phyloP scores from a whole-genome alignment of 2,329 filamentous ascomycete species.

The Leptoxyphium fumago region DNA sequence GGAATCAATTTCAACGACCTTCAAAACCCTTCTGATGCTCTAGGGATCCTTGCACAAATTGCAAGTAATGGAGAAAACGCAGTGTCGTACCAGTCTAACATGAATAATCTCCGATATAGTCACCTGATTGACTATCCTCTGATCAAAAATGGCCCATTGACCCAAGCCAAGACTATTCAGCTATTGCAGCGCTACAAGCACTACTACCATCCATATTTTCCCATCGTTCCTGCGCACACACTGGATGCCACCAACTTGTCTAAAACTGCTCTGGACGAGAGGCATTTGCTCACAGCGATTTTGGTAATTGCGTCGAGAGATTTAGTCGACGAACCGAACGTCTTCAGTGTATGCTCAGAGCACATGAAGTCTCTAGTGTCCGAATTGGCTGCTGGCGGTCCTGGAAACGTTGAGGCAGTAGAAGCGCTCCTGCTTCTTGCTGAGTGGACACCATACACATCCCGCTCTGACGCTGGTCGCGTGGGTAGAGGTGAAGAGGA shows the following conservation, averaged over 20 bases:
- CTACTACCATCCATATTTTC: constrained; percentile 56
- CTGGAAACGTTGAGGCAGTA: constrained; percentile 55
- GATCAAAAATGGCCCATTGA: constrained; percentile 26
- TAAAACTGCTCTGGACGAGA: constrained; percentile 45
- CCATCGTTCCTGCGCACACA: constrained; percentile 47
- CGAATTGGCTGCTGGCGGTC: constrained; percentile 49
- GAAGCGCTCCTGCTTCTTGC: constrained; percentile 55
- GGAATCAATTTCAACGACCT: constrained; percentile 26
- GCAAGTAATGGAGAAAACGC: constrained; percentile 22
- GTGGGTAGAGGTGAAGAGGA: constrained; percentile 61
- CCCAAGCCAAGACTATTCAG: constrained; percentile 34
- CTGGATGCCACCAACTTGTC: constrained; percentile 40
- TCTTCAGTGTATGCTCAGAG: constrained; percentile 51
- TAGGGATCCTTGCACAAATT: constrained; percentile 34
- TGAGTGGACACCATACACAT: constrained; percentile 57
- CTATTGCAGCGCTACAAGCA: constrained; percentile 45
- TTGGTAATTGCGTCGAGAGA: constrained; percentile 59
- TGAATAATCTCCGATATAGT: constrained; percentile 15
- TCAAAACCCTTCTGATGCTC: constrained; percentile 34
- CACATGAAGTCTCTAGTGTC: constrained; percentile 58
- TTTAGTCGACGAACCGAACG: constrained; percentile 45
- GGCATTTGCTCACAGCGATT: constrained; percentile 54
- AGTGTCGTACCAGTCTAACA: not conserved
- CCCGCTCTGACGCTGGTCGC: constrained; percentile 43
- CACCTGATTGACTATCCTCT: constrained; percentile 27